These are phyloP conservation scores for Leishmania amazonensis DNA, from an alignment of 208 protist genomes.

Conservation along the genomic window DNA sequence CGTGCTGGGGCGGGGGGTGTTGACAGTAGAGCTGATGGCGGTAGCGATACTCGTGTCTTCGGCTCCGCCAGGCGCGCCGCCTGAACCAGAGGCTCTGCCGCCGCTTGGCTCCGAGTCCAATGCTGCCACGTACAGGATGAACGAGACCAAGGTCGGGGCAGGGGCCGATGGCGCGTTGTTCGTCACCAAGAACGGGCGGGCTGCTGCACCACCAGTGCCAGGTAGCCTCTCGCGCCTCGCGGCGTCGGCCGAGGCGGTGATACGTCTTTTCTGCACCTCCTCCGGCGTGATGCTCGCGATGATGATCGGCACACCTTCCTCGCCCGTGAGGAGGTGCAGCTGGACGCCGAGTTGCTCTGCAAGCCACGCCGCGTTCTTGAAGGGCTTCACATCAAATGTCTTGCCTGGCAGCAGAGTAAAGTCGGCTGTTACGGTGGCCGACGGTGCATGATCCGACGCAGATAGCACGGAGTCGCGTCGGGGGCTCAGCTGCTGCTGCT, in stretches of 20 bases:
- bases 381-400: conserved; percentile 59
- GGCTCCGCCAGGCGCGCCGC: conserved; percentile 7
- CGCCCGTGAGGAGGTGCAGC: conserved; percentile 44
- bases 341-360: conserved; percentile 58
- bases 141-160: conserved; percentile 14
- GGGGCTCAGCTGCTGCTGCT: not conserved
- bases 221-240: not conserved
- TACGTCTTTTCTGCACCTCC: conserved; percentile 8
- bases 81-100: conserved; percentile 1
- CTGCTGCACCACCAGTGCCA: not conserved
- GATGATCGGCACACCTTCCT: conserved; percentile 38
- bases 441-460: not conserved
- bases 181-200: not conserved
- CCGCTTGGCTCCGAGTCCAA: conserved; percentile 11
- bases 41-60: conserved; percentile 14
- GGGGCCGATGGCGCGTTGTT: not conserved
- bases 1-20: conserved; percentile 18
- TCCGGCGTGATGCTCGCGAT: conserved; percentile 28
- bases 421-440: not conserved
- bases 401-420: conserved; percentile 50
- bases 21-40: conserved; percentile 16
- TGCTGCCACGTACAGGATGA: conserved; percentile 29
- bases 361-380: conserved; percentile 48
- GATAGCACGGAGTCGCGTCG: not conserved
- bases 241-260: not conserved